Evolutionary conservation across 2,329 filamentous ascomycete species (phyloP), one percentile per base, ranked within the genome.

Genomic region (Ascochyta viciae-villosae): DNA sequence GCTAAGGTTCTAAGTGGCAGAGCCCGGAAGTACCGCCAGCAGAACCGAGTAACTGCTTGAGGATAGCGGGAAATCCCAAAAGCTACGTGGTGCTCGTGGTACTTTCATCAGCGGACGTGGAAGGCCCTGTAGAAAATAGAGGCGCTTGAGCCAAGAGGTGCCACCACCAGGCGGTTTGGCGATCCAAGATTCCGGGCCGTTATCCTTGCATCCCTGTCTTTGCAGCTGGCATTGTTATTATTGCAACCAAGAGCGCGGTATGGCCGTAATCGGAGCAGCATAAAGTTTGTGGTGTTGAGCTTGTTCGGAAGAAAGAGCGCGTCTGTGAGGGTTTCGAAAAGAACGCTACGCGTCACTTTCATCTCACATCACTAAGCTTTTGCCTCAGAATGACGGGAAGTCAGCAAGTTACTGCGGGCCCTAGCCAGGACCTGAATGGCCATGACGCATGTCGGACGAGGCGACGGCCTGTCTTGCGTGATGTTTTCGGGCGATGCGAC

Each of bases 91-190:
- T 65, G 64, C 62, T 67, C 56, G 56, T 57, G 64, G 68, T 69
- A 73, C 70, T 73, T 63, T 73, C 69, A 74, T 75, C 71, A 71
- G 68, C 66, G 62, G 65, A 61, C 50, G 57, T 55, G 37, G 57
- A 62, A 50, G 8, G 60, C 60, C 51, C 54, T 56, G 56, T 58
- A 60, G 51, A 58, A 65, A 55, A 57, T 55, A 62, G 52, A 51
- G 54, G 57, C 53, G 63, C 64, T 60, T 49, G 55, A 55, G 58
- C 63, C 62, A 65, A 58, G 62, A 41, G 19, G 50, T 40, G 48
- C 43, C 48, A 50, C 51, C 50, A 49, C 52, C 58, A 58, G 60
- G 60, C 58, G 59, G 59, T 58, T 62, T 62, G 65, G 58, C 58
- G 63, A 65, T 65, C 66, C 65, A 62, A 43, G 42, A 54, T 54